Evolutionary conservation across 228 moss, liverwort and hornwort genomes (phyloP), one percentile per base, ranked within the genome.

Genomic region (Sphagnum fallax): DNA sequence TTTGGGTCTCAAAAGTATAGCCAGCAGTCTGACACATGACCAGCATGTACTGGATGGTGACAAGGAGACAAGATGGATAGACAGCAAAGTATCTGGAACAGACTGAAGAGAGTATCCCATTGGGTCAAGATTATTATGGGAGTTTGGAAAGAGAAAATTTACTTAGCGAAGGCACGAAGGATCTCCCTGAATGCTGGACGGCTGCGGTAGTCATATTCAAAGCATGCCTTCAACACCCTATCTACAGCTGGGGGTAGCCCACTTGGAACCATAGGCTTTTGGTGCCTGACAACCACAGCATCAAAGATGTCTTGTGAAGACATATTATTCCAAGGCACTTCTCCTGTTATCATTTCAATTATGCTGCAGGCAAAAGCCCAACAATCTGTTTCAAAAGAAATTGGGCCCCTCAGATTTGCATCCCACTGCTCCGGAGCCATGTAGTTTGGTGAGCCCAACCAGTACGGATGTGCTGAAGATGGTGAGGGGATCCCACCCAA

Each of bases 371-470:
- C 92, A 71, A 96, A 96, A 18, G 89, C 84, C 95, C 95, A 96
- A 64, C 89, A 92, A 76, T 96, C 95, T 53, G 95, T 89, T 78
- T 96, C 92, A 60, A 72, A 84, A 67, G 90, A 81, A 63, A 96
- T 52, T 6, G 95, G 95, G 52, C 95, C 95, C 79, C 95, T 86
- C 65, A 88, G 72, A 69, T 86, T 79, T 49, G 92, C 89, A 59
- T 79, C 89, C 95, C 95, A 96, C 82, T 96, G 95, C 75, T 96
- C 95, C 18, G 95, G 95, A 75, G 95, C 92, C 95, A 96, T 96
- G 18, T 91, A 96, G 69, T 91, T 89, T 16, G 95, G 95, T 62
- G 95, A 84, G 67, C 95, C 95, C 79, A 96, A 84, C 95, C 92
- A 96, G 51, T 90, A 80, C 47, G 92, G 74, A 64, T 84, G 89